Conservation (phyloP, 306 rosid species). For the Vigna reflexopilosa region DNA sequence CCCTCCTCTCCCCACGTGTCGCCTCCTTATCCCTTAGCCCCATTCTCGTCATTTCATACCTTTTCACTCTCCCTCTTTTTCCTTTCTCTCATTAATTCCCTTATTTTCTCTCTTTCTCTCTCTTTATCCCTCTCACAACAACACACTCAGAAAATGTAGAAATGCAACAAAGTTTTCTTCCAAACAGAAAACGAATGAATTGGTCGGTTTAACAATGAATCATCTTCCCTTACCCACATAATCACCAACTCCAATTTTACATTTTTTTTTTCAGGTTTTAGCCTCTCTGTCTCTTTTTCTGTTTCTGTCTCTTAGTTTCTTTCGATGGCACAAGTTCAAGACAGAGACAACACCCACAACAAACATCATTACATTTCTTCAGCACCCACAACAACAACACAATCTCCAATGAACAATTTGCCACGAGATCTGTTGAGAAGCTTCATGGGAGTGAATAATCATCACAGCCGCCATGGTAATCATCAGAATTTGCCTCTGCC, state of each 20-base stretch:
- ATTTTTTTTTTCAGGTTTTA: neutral
- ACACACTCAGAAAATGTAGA: conserved; percentile 34
- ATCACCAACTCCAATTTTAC: neutral
- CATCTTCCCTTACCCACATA: neutral
- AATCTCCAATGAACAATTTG: conserved; percentile 36
- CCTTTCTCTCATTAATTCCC: neutral
- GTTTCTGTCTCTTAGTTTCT: neutral
- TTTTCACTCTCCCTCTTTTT: neutral
- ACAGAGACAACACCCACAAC: conserved; percentile 21
- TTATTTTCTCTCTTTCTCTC: neutral
- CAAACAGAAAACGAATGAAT: conserved; percentile 4
- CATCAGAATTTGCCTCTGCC: conserved; percentile 31
- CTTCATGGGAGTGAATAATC: conserved; percentile 43
- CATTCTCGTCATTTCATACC: conserved; percentile 40
- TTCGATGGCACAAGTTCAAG: conserved; percentile 57
- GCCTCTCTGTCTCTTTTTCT: neutral
- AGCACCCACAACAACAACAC: neutral
- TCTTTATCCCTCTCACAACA: neutral
- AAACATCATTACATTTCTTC: conserved; percentile 17
- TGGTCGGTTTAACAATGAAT: conserved; percentile 11
- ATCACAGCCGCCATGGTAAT: neutral
- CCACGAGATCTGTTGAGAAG: conserved; percentile 59
- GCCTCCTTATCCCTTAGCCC: neutral
- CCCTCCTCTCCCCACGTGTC: conserved; percentile 54
- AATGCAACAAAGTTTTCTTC: neutral